A percentile compares a stretch with the other conserved stretches of the same genome.
Conservation (phyloP, 768 basidiomycete genomes). For the Panus rudis region DNA sequence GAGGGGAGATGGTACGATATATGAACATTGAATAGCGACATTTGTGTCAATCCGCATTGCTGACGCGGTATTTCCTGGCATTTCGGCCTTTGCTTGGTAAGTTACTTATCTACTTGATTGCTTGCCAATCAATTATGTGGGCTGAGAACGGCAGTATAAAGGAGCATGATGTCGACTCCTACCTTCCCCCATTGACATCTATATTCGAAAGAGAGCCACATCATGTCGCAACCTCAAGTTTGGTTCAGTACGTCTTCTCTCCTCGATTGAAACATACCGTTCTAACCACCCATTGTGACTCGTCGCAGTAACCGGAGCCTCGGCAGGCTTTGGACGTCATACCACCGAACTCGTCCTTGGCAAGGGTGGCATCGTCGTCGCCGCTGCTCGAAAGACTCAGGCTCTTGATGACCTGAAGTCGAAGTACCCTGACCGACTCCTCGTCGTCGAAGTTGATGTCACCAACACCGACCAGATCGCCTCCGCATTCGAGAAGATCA, state of each 20-base stretch:
- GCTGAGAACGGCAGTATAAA: no score
- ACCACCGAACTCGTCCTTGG: slow-evolving; percentile 28
- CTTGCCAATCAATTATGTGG: no score
- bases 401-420: slow-evolving; percentile 22
- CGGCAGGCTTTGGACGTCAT: slow-evolving; percentile 31
- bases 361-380: slow-evolving; percentile 34
- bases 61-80: no score
- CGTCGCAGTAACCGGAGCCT: slow-evolving; percentile 33
- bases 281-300: not conserved
- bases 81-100: no score
- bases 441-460: slow-evolving; percentile 35
- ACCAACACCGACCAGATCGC: slow-evolving; percentile 24
- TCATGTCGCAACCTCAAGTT: slow-evolving; percentile 6
- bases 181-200: no score
- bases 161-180: no score
- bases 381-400: slow-evolving; percentile 30
- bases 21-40: no score
- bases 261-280: not conserved
- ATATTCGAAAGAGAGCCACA: no score
- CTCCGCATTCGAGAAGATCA: slow-evolving; percentile 27
- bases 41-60: no score
- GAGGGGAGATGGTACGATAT: no score
- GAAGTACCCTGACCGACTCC: slow-evolving; percentile 26
- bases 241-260: slow-evolving; percentile 11
- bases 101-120: no score